Conservation (phyloP, 495 filamentous ascomycete genomes). For the Clohesyomyces aquaticus region DNA sequence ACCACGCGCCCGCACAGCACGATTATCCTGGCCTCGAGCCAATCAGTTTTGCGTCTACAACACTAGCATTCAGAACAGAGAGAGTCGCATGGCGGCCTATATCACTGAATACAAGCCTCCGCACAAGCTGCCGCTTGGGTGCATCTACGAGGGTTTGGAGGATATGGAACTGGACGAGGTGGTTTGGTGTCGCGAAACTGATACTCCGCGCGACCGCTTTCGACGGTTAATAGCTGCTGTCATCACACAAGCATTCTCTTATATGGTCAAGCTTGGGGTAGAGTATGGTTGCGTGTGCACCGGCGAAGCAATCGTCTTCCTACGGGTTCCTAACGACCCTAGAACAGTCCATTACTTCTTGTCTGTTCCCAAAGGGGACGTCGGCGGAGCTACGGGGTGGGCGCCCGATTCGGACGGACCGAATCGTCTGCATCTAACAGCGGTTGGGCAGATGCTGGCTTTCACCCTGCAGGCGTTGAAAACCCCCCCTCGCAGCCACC, state of each 20-base stretch:
- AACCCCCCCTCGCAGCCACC: background rate
- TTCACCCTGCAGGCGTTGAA: background rate
- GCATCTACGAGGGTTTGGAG: constrained; percentile 43
- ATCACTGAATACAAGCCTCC: constrained; percentile 27
- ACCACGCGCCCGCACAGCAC: constrained; percentile 4
- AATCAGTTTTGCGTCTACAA: constrained; percentile 46
- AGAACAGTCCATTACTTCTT: too few relatives aligned
- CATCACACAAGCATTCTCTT: constrained; percentile 41
- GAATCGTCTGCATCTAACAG: too few relatives aligned
- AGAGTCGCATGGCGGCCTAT: background rate
- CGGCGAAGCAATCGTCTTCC: constrained; percentile 39
- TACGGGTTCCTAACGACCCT: constrained; percentile 37
- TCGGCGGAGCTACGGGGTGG: too few relatives aligned
- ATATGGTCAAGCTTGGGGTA: constrained; percentile 29
- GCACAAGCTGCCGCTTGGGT: constrained; percentile 44
- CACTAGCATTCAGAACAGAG: constrained; percentile 15
- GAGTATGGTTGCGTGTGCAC: constrained; percentile 40
- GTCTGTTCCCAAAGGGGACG: too few relatives aligned
- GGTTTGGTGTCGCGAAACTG: constrained; percentile 31
- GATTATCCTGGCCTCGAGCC: constrained; percentile 29
- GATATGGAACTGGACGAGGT: constrained; percentile 40
- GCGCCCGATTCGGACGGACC: too few relatives aligned
- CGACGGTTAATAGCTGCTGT: constrained; percentile 36
- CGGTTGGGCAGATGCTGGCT: too few relatives aligned
- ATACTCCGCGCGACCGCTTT: constrained; percentile 24